Conservation (phyloP, 441 rosid genomes). For the Geranium incanum region DNA sequence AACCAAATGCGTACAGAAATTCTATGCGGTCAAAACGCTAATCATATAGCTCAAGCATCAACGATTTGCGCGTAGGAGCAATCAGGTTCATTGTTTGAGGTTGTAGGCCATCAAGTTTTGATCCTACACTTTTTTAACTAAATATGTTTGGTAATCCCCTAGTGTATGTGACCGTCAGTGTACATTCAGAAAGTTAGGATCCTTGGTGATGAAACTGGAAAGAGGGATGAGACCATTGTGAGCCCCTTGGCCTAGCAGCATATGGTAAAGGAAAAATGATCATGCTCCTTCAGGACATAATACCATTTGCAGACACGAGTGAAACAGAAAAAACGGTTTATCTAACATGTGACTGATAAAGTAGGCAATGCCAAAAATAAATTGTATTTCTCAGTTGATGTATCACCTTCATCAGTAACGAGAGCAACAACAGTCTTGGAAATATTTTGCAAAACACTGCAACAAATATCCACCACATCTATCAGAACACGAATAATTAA, state of each 20-base stretch:
- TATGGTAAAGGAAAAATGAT: not conserved
- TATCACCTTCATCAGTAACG: conserved; percentile 65
- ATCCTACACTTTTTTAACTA: not conserved
- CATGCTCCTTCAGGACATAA: not conserved
- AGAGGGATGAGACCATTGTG: not conserved
- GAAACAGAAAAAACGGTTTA: not conserved
- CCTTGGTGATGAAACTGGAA: not conserved
- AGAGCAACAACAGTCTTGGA: conserved; percentile 69
- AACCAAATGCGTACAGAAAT: too few relatives aligned
- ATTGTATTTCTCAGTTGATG: conserved; percentile 13
- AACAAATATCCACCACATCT: conserved; percentile 20
- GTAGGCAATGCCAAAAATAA: not conserved
- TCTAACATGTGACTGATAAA: not conserved
- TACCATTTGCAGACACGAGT: not conserved
- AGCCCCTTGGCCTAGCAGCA: too few relatives aligned
- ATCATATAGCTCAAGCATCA: not conserved
- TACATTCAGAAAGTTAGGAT: too few relatives aligned
- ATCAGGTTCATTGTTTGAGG: not conserved
- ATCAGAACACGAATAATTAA: conserved; percentile 15
- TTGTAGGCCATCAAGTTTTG: not conserved
- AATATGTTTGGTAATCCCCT: too few relatives aligned
- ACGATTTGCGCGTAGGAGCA: not conserved
- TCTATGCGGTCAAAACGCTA: not conserved
- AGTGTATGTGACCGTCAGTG: too few relatives aligned
- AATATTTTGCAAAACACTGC: conserved; percentile 70